Evolutionary conservation across 352 stramenopile species (phyloP), one percentile per base, ranked within the genome.

Genomic region (Phytophthora lateralis): DNA sequence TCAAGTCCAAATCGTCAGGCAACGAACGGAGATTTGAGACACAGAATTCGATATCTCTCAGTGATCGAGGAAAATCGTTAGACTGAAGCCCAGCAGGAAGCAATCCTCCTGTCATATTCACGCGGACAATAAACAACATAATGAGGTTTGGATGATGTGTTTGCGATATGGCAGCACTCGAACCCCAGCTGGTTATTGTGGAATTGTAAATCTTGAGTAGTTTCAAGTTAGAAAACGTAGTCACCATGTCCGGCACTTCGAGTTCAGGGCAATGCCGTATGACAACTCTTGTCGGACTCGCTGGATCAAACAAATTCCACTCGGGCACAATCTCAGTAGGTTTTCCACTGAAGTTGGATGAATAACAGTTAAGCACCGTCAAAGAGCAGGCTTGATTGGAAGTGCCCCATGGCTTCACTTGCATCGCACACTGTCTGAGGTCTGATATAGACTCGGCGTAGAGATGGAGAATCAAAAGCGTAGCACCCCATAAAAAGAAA

Each of bases 201-300:
- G 66, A 73, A n/a, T 83, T 75, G 67, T 80, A 82, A 15, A 86
- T 41, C 7, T 65, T 64, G 7, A 69, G 10, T 7, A 49, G 17
- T 10, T 72, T 71, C 15, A 89, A 38, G 10, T 55, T 29, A 14
- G 71, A 67, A 30, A 85, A 58, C 18, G 76, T 45, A 1, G 39
- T 45, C 14, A 86, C 54, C 0, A n/a, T 47, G 0, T 49, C 20
- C 1, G 78, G 75, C 14, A 85, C 57, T 29, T 76, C 58, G 2
- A 87, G 50, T 3, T 50, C 12, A 0, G 63, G 14, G 8, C 78
- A 85, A 29, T 77, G 48, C 2, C 61, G 45, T 46, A 79, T 72
- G 12, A 66, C 51, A 11, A 71, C 8, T 4, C 57, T 38, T 4
- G 53, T 46, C 0, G 73, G 18, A 12, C 65, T 63, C 4, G 43